Percentiles rank a stretch among this genome's conserved stretches.
Evolutionary conservation across 768 basidiomycete genomes (phyloP).

Genomic region (Rhodotorula sphaerocarpa): DNA sequence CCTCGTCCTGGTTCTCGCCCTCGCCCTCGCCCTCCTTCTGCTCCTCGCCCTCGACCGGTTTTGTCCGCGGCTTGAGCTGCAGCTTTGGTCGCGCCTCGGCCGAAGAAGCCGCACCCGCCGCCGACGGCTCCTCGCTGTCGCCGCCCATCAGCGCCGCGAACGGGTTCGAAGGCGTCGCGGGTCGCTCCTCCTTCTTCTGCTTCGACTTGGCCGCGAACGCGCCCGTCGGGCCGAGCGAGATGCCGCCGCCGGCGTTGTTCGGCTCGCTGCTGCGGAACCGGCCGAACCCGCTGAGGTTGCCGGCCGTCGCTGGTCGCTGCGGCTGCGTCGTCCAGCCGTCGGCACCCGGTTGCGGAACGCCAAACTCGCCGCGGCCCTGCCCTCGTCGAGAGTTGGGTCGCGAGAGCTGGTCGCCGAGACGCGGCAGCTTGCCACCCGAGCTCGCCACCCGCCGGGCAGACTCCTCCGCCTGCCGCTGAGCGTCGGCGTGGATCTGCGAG

Average conservation of each 20-base stretch:
- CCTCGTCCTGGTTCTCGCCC: constrained; percentile 46
- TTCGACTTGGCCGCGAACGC: constrained; percentile 60
- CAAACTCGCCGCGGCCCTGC: constrained; percentile 52
- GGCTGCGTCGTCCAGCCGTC: constrained; percentile 73
- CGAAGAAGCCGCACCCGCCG: constrained; percentile 11
- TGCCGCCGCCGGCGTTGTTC: constrained; percentile 50
- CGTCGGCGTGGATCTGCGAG: constrained; percentile 75
- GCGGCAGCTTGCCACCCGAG: constrained; percentile 43
- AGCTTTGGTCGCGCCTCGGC: constrained; percentile 61
- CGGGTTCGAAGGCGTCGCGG: constrained; percentile 50
- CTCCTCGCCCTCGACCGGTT: constrained; percentile 51
- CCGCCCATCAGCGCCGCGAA: constrained; percentile 50
- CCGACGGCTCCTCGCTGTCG: constrained; percentile 34
- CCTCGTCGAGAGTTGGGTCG: constrained; percentile 85
- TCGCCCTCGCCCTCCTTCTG: constrained; percentile 51
- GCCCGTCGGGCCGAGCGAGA: constrained; percentile 74
- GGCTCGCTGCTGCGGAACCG: constrained; percentile 57
- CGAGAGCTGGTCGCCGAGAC: constrained; percentile 51
- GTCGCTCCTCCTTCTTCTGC: constrained; percentile 56
- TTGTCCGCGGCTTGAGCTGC: constrained; percentile 68
- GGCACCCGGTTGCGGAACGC: constrained; percentile 54
- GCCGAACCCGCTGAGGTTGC: constrained; percentile 78
- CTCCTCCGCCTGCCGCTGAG: constrained; percentile 65
- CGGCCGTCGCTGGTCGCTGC: constrained; percentile 65
- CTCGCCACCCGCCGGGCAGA: constrained; percentile 55